Evolutionary conservation across 2,329 filamentous ascomycete genomes (phyloP).

Genomic region (Sporothrix humicola): DNA sequence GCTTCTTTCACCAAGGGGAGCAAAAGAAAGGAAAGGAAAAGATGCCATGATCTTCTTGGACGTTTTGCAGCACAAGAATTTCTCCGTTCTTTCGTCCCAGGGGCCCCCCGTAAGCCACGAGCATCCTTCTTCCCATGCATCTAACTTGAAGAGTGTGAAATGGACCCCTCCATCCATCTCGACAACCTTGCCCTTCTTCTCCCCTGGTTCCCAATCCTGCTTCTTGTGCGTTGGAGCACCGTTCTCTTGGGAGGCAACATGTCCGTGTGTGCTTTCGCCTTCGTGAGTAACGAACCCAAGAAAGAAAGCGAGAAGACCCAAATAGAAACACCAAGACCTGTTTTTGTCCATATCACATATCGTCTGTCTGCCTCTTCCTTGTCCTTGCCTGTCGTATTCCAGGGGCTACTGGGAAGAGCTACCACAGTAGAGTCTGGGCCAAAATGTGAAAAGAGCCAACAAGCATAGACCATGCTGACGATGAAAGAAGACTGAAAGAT

Average conservation of each 20-base stretch:
- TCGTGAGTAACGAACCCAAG: neutral
- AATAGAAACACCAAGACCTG: neutral
- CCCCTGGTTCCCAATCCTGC: slow-evolving; percentile 26
- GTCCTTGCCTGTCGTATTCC: neutral
- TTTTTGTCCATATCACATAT: neutral
- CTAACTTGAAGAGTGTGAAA: neutral
- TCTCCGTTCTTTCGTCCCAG: slow-evolving; percentile 5
- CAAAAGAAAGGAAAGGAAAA: neutral
- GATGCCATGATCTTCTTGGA: neutral
- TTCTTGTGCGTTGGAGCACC: slow-evolving; percentile 16
- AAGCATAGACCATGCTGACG: neutral
- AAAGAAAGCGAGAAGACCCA: slow-evolving; percentile 6
- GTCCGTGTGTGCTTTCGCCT: slow-evolving; percentile 4
- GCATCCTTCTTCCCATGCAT: slow-evolving; percentile 23
- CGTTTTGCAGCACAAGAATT: slow-evolving; percentile 8
- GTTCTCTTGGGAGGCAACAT: slow-evolving; percentile 1
- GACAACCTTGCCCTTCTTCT: slow-evolving; percentile 14
- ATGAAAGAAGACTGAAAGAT: neutral
- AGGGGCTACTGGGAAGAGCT: neutral
- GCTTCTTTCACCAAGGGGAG: neutral
- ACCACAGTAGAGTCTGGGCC: neutral
- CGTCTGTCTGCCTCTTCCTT: neutral
- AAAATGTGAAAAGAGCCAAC: neutral
- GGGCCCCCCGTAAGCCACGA: neutral
- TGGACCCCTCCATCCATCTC: neutral